phyloP scores from a whole-genome alignment of 2,329 filamentous ascomycete species.

The Calonectria honghensis region DNA sequence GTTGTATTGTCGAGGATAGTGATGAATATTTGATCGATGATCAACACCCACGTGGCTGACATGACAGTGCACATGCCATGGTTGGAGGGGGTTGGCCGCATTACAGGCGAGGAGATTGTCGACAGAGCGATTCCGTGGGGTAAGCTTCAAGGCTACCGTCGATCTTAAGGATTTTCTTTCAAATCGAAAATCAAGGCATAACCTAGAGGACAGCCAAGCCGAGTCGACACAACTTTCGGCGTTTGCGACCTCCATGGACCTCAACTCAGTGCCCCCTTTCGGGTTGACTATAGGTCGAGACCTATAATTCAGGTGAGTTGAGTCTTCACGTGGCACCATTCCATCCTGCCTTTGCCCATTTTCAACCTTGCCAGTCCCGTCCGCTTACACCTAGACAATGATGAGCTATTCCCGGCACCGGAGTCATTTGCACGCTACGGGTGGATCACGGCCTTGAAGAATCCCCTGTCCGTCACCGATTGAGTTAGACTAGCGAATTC shows the following conservation, averaged over 20 bases:
- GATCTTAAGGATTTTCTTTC: background rate
- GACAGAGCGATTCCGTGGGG: constrained; percentile 6
- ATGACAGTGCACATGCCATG: background rate
- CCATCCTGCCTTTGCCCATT: background rate
- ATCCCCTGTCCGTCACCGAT: background rate
- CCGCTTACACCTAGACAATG: constrained; percentile 1
- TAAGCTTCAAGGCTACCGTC: background rate
- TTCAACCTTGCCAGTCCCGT: background rate
- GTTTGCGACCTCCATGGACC: background rate
- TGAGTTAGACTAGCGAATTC: background rate
- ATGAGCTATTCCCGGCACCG: background rate
- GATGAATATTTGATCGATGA: background rate
- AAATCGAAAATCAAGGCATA: background rate
- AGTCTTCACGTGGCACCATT: background rate
- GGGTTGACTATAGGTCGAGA: background rate
- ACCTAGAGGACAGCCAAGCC: background rate
- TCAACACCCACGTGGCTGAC: background rate
- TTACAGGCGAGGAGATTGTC: constrained; percentile 2
- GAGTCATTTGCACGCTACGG: background rate
- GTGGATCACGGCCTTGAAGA: background rate
- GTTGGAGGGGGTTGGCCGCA: background rate
- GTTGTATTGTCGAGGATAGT: background rate
- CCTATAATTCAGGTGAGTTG: constrained; percentile 3
- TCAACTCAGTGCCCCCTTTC: background rate
- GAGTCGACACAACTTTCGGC: background rate